phyloP scores from a whole-genome alignment of 2,329 filamentous ascomycete species.

The Cadophora luteo-olivacea region DNA sequence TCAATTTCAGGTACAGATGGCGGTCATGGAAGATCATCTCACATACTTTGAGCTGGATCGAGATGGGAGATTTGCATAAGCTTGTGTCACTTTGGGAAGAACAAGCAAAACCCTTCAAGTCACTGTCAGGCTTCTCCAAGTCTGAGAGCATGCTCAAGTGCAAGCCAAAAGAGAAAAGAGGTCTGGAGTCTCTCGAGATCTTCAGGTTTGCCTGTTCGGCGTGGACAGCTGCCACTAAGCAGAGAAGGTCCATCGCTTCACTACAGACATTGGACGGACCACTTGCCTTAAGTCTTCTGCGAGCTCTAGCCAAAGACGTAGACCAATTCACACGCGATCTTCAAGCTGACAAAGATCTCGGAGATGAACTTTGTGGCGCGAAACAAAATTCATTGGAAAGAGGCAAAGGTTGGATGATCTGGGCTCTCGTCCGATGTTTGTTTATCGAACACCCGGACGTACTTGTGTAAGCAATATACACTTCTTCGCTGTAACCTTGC shows the following conservation, averaged over 20 bases:
- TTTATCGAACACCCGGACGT: slow-evolving; percentile 40
- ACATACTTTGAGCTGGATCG: slow-evolving; percentile 34
- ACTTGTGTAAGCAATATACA: slow-evolving; percentile 35
- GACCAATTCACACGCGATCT: slow-evolving; percentile 25
- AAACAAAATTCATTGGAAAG: slow-evolving; percentile 26
- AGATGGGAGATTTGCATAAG: slow-evolving; percentile 29
- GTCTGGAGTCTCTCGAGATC: slow-evolving; percentile 36
- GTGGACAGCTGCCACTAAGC: slow-evolving; percentile 33
- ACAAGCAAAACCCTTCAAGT: slow-evolving; percentile 34
- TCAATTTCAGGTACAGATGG: slow-evolving; percentile 40
- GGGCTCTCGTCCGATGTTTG: slow-evolving; percentile 35
- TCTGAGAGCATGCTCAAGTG: slow-evolving; percentile 4
- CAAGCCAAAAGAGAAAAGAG: not conserved
- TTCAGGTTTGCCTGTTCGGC: slow-evolving; percentile 39
- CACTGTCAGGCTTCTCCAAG: not conserved
- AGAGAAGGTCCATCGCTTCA: slow-evolving; percentile 22
- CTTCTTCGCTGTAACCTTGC: not conserved
- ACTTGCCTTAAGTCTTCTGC: slow-evolving; percentile 31
- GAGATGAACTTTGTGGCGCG: slow-evolving; percentile 18
- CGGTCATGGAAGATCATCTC: slow-evolving; percentile 42
- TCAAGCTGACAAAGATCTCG: slow-evolving; percentile 13
- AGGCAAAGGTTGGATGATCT: slow-evolving; percentile 35
- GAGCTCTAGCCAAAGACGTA: slow-evolving; percentile 28
- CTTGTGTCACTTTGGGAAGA: slow-evolving; percentile 34
- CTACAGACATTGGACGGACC: slow-evolving; percentile 17